Evolutionary conservation across 345 rosid genomes (phyloP).

Genomic region (Kandelia obovata): DNA sequence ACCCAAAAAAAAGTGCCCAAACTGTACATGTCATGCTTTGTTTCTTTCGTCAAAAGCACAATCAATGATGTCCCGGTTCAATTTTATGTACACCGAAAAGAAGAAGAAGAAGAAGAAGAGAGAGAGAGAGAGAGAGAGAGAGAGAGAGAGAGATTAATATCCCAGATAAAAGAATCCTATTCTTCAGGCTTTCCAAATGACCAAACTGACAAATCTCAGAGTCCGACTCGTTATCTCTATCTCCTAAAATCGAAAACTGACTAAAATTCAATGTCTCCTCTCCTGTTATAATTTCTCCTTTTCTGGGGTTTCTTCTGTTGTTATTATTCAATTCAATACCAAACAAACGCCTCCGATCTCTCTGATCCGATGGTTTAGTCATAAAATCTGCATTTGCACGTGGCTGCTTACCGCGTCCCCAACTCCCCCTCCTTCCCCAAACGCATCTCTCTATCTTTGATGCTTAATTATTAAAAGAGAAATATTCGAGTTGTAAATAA

Average conservation of each 20-base stretch:
- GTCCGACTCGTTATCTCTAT: constrained; percentile 5
- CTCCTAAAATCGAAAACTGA: constrained; percentile 29
- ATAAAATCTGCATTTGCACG: constrained; percentile 90
- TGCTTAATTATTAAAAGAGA: not conserved
- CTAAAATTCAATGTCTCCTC: constrained; percentile 37
- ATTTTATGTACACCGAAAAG: not conserved
- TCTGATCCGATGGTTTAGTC: constrained; percentile 90
- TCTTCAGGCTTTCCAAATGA: constrained; percentile 64
- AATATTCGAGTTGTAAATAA: no score
- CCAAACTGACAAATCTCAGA: constrained; percentile 40
- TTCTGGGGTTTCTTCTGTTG: not conserved
- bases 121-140: not conserved
- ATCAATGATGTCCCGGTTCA: not conserved
- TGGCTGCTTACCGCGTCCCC: constrained; percentile 44
- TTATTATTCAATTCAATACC: constrained; percentile 1
- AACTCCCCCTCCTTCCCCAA: not conserved
- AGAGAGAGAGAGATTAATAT: not conserved
- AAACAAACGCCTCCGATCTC: constrained; percentile 49
- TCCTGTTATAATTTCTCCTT: not conserved
- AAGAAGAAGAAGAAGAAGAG: not conserved
- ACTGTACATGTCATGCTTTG: no score
- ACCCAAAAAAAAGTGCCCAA: not conserved
- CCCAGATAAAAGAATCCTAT: constrained; percentile 26
- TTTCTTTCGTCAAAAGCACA: not conserved
- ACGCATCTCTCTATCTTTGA: constrained; percentile 9